phyloP scores from a whole-genome alignment of 164 flowering plant genomes.

The Umbellularia californica region DNA sequence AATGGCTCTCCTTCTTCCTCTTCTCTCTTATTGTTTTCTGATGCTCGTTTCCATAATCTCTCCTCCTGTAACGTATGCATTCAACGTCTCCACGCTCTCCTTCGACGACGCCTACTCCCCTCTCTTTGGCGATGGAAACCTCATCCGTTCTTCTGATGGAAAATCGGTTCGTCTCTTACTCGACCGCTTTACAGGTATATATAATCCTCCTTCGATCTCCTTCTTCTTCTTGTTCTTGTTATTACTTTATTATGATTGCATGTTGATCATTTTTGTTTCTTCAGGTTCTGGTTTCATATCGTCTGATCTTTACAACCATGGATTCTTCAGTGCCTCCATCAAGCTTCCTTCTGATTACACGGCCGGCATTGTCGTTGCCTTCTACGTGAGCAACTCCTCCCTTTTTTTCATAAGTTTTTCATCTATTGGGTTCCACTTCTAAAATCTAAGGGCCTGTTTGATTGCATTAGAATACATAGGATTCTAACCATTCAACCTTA shows the following conservation, averaged over 20 bases:
- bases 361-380: conserved; percentile 89
- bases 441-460: no score
- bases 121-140: conserved; percentile 69
- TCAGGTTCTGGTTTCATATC: conserved; percentile 92
- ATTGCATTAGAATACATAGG: no score
- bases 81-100: conserved; percentile 30
- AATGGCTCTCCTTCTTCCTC: not conserved
- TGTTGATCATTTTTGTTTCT: not conserved
- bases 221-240: not conserved
- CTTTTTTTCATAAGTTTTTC: not conserved
- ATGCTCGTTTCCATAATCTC: not conserved
- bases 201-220: no score
- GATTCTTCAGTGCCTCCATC: conserved; percentile 84
- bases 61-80: not conserved
- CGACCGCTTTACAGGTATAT: conserved; percentile 15
- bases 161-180: conserved; percentile 18
- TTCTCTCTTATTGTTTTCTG: not conserved
- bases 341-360: conserved; percentile 77
- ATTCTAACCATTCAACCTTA: no score
- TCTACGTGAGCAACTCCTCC: conserved; percentile 54
- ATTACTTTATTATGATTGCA: no score
- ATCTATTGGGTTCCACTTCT: no score
- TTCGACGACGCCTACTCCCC: conserved; percentile 52
- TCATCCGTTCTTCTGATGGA: conserved; percentile 46
- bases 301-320: conserved; percentile 56